phyloP scores from a whole-genome alignment of 2,329 filamentous ascomycete species.

The Xylaria sp. region DNA sequence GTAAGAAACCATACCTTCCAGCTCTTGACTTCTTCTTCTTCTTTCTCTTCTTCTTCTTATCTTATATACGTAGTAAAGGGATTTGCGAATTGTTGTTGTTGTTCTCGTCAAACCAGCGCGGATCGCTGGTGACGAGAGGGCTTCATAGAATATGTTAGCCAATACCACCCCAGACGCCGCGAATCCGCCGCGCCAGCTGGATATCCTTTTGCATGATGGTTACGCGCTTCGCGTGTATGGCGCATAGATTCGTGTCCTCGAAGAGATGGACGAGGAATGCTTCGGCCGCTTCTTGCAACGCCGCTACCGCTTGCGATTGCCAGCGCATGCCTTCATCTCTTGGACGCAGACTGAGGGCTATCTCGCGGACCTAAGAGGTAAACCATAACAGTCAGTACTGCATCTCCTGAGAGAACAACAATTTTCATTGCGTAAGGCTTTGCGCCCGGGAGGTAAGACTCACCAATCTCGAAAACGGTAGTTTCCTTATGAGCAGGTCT shows the following conservation, averaged over 20 bases:
- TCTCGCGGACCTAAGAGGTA: slow-evolving; percentile 58
- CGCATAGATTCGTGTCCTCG: slow-evolving; percentile 92
- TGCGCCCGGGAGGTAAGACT: slow-evolving; percentile 19
- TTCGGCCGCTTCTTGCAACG: slow-evolving; percentile 92
- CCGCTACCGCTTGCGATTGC: slow-evolving; percentile 92
- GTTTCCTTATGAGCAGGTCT: slow-evolving; percentile 75
- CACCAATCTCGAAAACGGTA: slow-evolving; percentile 74
- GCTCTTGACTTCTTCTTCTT: not conserved
- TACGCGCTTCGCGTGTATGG: slow-evolving; percentile 92
- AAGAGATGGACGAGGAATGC: slow-evolving; percentile 96
- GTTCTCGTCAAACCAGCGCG: not conserved
- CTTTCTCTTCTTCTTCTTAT: not conserved
- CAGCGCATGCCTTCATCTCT: slow-evolving; percentile 71
- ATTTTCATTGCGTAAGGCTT: not conserved
- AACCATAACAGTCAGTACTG: not conserved
- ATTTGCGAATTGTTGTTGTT: not conserved
- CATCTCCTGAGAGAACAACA: not conserved
- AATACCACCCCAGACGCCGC: slow-evolving; percentile 69
- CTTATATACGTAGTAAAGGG: slow-evolving; percentile 1
- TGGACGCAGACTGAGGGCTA: slow-evolving; percentile 60
- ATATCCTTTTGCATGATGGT: slow-evolving; percentile 99
- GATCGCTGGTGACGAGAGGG: not conserved
- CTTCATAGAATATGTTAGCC: slow-evolving; percentile 33
- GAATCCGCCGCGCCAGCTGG: slow-evolving; percentile 77
- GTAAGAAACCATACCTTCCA: not conserved